Base-by-base conservation (phyloP, 2,329 filamentous ascomycete genomes). In the Colletotrichum aenigma region DNA sequence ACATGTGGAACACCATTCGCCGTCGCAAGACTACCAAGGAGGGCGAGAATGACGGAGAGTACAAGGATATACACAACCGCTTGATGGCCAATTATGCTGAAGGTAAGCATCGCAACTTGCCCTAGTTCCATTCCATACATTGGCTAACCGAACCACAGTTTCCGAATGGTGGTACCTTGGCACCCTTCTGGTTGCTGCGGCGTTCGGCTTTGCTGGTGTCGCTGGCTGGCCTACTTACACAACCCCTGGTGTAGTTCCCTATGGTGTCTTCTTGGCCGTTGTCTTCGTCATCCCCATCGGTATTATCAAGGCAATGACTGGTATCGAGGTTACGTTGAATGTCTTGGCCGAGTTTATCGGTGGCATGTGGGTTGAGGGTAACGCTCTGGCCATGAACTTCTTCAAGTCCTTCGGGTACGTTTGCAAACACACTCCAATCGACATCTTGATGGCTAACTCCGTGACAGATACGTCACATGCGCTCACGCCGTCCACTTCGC, bases 401-500 rank as follows among this genome's bases (percentile, higher is more conserved):
- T 88, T 89, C 82, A 89, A 89, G 81, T 81, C 83, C 1, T 76
- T 76, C 24, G 74, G 74, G 70, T 75, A 58, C 43, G 73, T 64
- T 7, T 5, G 12, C 12, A 10, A 13, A 6, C 6, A 21, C 10
- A 52, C 2, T 6, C 10, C 3, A 12, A 21, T 21, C n/a, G n/a
- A 13, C 12, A 7, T 52, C 58, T 10, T 61, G 24, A 28, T 7
- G 9, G 13, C 65, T 72, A 4, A 72, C 30, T 0, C 10, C 6
- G 1, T 2, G 4, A 24, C 21, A 75, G 73, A 10, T 87, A 87
- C 67, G 85, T 88, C 16, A 88, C 87, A 1, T 88, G 87, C 67
- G 86, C 87, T 0, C 88, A 90, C 76, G 87, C 88, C n/a, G 83
- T 90, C 26, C 85, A 85, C 80, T 90, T 90, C 80, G 86, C 84